These are phyloP conservation scores for Fomitopsis pinicola DNA, from an alignment of 1,284 basidiomycete genomes.

Conservation along the genomic window DNA sequence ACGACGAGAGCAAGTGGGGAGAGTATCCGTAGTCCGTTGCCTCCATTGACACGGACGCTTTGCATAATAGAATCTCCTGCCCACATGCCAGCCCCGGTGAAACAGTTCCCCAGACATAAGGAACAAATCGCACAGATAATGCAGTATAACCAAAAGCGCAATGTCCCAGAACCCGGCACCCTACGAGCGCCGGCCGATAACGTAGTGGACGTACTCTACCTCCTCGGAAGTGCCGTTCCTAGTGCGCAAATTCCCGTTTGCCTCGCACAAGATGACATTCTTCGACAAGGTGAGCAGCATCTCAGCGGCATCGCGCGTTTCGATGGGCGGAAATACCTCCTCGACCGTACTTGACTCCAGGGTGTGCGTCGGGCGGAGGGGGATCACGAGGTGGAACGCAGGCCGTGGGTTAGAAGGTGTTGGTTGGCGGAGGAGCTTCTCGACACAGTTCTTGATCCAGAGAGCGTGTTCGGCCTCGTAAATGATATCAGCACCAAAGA, in stretches of 20 bases:
- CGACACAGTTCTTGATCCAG: constrained; percentile 63
- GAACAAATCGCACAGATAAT: too few species aligned
- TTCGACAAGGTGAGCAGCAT: constrained; percentile 41
- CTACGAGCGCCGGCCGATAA: constrained; percentile 50
- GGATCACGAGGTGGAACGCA: constrained; percentile 72
- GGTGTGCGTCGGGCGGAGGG: constrained; percentile 62
- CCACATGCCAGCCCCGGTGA: too few species aligned
- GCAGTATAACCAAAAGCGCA: too few species aligned
- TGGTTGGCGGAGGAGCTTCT: constrained; percentile 48
- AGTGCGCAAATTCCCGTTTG: constrained; percentile 27
- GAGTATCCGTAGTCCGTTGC: too few species aligned
- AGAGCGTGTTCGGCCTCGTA: constrained; percentile 67
- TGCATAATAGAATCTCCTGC: too few species aligned
- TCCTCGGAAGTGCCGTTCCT: constrained; percentile 37
- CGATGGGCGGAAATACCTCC: constrained; percentile 41
- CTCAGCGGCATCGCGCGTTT: neutral
- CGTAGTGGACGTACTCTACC: constrained; percentile 61
- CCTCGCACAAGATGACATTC: constrained; percentile 53
- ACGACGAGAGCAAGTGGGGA: too few species aligned
- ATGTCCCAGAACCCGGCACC: too few species aligned
- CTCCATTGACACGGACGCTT: too few species aligned
- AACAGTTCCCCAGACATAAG: too few species aligned
- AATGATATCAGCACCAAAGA: constrained; percentile 74
- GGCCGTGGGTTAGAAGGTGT: neutral
- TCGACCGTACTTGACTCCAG: constrained; percentile 58